Evolutionary conservation across 768 basidiomycete genomes (phyloP), one percentile per base, ranked within the genome.

Genomic region (Baorangia bicolor): DNA sequence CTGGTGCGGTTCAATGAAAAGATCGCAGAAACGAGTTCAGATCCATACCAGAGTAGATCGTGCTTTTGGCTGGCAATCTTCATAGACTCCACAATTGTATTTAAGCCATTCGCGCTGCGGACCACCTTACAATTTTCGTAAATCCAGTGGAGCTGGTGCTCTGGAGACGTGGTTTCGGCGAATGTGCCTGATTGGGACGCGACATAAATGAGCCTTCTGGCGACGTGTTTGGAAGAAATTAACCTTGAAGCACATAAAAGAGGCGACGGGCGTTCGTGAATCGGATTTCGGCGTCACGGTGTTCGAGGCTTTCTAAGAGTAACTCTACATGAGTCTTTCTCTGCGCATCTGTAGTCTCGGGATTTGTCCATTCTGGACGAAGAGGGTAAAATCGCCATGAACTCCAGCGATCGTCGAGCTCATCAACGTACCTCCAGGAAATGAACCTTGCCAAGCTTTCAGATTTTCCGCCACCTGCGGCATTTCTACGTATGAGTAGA

Each of bases 401-500:
- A 35, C 16, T 35, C 43, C 31, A 23, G 23, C 12, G 23, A 21
- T 39, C 20, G 39, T 46, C 9, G 34, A 51, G 49, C 25, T 30
- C 47, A 53, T 33, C 44, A 39, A 51, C 83, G 64, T 65, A 90
- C 93, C 90, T 72, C 84, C 84, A 30, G 79, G 74, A 68, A 90
- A 95, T 40, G 88, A 92, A 37, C 87, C 87, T 65, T 89, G 83
- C 90, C 93, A 97, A 42, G 91, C 88, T 66, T 86, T 88, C 59
- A 92, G 76, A 69, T 93, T 92, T 77, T 92, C 90, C 3, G 84
- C 85, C 21, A 94, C 87, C 69, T 94, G 91, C 0, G 90, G 84
- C 83, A 94, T 92, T 77, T 98, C 96, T 57, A 93, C 86, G 73
- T 97, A 99, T 21, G 93, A 92, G 73, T 96, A 98, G 75, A 98